Percentiles rank a stretch among this genome's conserved stretches.
These are phyloP conservation scores for Monosporascus sp. DNA, from an alignment of 2,329 filamentous ascomycete species.

Conservation along the genomic window DNA sequence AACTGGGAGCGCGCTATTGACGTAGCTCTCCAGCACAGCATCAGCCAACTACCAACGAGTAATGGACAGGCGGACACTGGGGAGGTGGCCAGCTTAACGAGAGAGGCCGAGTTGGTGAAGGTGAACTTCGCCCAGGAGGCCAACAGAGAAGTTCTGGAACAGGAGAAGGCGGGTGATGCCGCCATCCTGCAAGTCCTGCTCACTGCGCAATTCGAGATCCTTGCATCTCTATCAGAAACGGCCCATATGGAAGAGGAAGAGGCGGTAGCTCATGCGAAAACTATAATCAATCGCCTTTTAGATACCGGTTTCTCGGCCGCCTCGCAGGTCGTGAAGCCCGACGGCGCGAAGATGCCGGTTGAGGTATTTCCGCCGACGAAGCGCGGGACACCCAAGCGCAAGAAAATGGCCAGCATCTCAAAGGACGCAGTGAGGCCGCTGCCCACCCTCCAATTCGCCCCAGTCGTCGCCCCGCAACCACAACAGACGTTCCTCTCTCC, in stretches of 20 bases:
- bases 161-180: conserved; percentile 76
- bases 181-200: conserved; percentile 77
- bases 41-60: conserved; percentile 70
- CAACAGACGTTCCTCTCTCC: conserved; percentile 52
- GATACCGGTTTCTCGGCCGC: conserved; percentile 68
- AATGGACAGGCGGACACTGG: conserved; percentile 57
- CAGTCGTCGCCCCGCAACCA: conserved; percentile 21
- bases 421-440: conserved; percentile 36
- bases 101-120: conserved; percentile 84
- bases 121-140: conserved; percentile 76
- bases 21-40: conserved; percentile 78
- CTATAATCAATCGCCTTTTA: conserved; percentile 71
- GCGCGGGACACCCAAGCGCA: conserved; percentile 72
- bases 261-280: conserved; percentile 73
- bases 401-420: conserved; percentile 41
- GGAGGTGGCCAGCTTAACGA: conserved; percentile 66
- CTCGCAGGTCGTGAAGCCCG: conserved; percentile 84
- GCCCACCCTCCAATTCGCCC: conserved; percentile 36
- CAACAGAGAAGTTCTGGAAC: conserved; percentile 69
- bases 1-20: conserved; percentile 87
- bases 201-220: conserved; percentile 85
- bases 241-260: conserved; percentile 78
- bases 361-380: conserved; percentile 67
- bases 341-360: conserved; percentile 57
- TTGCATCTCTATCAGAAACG: conserved; percentile 76